Conservation (phyloP, 2,329 filamentous ascomycete species). For the Fusarium nisikadoi region DNA sequence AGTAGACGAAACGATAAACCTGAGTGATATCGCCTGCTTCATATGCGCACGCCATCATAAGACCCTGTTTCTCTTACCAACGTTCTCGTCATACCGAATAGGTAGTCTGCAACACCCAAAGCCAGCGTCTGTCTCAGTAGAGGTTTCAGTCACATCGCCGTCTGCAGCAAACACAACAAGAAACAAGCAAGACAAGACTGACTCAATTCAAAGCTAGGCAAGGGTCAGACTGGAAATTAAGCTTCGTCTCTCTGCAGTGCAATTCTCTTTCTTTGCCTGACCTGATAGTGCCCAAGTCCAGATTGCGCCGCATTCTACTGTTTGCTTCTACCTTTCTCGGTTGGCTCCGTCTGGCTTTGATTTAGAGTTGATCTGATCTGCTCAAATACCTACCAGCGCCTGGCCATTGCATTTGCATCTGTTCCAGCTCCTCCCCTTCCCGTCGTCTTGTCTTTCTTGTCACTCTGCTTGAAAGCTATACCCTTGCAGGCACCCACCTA, state of each 20-base stretch:
- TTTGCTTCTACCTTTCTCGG: constrained; percentile 28
- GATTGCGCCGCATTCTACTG: constrained; percentile 32
- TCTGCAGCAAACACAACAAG: constrained; percentile 27
- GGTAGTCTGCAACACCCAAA: not conserved
- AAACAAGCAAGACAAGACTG: constrained; percentile 9
- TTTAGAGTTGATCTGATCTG: constrained; percentile 21
- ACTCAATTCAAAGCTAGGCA: constrained; percentile 5
- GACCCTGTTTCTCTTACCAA: not conserved
- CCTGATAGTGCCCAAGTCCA: constrained; percentile 3
- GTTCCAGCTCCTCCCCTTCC: constrained; percentile 9
- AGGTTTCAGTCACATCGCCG: constrained; percentile 34
- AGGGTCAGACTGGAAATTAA: constrained; percentile 24
- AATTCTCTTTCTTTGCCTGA: not conserved
- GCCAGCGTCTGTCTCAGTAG: constrained; percentile 28
- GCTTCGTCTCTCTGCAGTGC: constrained; percentile 22
- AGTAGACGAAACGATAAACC: constrained; percentile 28
- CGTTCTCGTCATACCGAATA: constrained; percentile 12
- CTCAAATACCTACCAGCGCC: constrained; percentile 15
- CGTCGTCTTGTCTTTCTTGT: constrained; percentile 1
- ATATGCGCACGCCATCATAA: constrained; percentile 5
- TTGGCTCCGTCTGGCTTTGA: constrained; percentile 7
- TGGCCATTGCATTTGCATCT: constrained; percentile 3
- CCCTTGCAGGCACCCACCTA: constrained; percentile 15
- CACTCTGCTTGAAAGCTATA: constrained; percentile 6
- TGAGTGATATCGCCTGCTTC: constrained; percentile 8